Base-by-base conservation (phyloP, 306 rosid genomes). In the Urtica urens region DNA sequence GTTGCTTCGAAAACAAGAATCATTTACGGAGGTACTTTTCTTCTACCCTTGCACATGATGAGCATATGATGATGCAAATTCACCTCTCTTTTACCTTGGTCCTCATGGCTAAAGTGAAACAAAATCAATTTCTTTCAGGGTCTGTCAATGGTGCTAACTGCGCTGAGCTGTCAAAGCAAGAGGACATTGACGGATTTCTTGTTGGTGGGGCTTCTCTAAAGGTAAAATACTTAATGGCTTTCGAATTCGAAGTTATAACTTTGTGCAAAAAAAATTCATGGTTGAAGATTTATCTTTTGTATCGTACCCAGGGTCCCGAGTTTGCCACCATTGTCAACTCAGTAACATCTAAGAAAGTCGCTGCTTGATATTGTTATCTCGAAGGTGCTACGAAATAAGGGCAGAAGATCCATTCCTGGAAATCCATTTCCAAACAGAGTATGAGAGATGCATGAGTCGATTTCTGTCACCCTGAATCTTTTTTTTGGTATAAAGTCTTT, bases 141-240 rank as follows among this genome's bases (percentile, higher is more conserved):
- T 92, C 99, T 55, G 99, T 82, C 39, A 92, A 92, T 53, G 96
- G 86, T 30, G 76, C 94, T 52, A 92, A 85, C 68, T 70, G 73
- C 68, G 77, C 86, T 55, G 99, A 85, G 73, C 94, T 92, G 0
- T 93, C 99, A 22, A 85, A 82, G 78, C 59, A 92, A 68, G 96
- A 92, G 69, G 99, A 92, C 45, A 92, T 92, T 46, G 99, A 92
- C 55, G 99, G 99, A 53, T 92, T 92, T 69, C 87, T 92, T 2
- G 99, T 92, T 10, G 99, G 99, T 26, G 99, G 99, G 51, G 96
- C 99, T 67, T 92, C 99, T 24, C 53, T 92, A 27, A 92, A 92
- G 99, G 99, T 82, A 74, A n/a, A n/a, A n/a, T 41, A 7, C 57
- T 16, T 8, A 33, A 25, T 40, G 10, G 6, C 3, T 13, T 1